Conservation (phyloP, 2,329 filamentous ascomycete genomes). For the Fusarium oxysporum region DNA sequence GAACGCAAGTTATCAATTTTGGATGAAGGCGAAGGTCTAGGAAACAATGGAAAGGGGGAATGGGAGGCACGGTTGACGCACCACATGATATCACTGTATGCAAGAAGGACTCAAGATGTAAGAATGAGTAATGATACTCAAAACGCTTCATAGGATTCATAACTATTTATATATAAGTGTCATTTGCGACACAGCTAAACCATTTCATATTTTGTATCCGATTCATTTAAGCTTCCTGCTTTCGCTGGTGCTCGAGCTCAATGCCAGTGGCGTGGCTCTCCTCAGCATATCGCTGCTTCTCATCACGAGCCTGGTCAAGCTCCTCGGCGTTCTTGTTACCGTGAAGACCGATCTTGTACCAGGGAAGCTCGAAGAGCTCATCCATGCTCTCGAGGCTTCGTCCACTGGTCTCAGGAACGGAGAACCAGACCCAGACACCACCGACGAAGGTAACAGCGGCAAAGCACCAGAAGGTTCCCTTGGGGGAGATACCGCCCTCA, state of each 20-base stretch:
- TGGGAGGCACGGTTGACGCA: background rate
- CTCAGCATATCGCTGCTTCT: slow-evolving; percentile 57
- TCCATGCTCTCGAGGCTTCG: slow-evolving; percentile 77
- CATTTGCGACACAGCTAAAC: background rate
- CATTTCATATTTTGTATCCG: background rate
- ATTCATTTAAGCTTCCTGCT: slow-evolving; percentile 31
- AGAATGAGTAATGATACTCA: slow-evolving; percentile 4
- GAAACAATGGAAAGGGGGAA: background rate
- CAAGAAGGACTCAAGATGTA: background rate
- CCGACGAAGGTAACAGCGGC: slow-evolving; percentile 74
- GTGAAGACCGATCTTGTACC: slow-evolving; percentile 76
- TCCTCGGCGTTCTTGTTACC: slow-evolving; percentile 65
- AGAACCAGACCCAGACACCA: slow-evolving; percentile 77
- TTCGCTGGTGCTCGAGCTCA: slow-evolving; percentile 53
- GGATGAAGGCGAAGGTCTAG: background rate
- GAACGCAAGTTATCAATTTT: background rate
- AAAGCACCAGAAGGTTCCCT: slow-evolving; percentile 84
- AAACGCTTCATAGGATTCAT: slow-evolving; percentile 14
- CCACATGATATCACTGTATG: background rate
- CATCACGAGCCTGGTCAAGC: slow-evolving; percentile 56
- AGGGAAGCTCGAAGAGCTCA: slow-evolving; percentile 76
- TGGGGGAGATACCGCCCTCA: slow-evolving; percentile 63
- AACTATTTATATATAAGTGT: slow-evolving; percentile 10
- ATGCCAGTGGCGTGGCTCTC: slow-evolving; percentile 47
- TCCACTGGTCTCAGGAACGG: slow-evolving; percentile 78